phyloP scores from a whole-genome alignment of 371 early-diverging fungal species.

The Syncephalastrum sp. region DNA sequence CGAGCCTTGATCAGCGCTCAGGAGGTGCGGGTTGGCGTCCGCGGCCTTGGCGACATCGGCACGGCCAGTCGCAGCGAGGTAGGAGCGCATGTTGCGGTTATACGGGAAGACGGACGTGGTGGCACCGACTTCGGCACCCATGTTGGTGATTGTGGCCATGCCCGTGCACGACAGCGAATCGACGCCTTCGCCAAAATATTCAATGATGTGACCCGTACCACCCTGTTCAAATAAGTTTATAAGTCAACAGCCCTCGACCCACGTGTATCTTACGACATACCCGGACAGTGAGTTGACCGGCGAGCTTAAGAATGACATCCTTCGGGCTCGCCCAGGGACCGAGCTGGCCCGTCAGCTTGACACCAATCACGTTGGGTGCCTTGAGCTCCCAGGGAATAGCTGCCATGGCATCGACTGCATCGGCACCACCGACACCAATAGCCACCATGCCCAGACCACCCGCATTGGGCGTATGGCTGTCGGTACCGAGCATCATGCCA shows the following conservation, averaged over 20 bases:
- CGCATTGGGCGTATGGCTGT: conserved; percentile 78
- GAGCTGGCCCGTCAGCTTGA: conserved; percentile 86
- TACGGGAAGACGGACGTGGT: conserved; percentile 93
- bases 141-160: conserved; percentile 95
- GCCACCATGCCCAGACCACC: conserved; percentile 89
- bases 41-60: conserved; percentile 72
- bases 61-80: conserved; percentile 79
- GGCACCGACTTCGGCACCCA: conserved; percentile 96
- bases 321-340: conserved; percentile 92
- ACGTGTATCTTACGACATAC: conserved; percentile 51
- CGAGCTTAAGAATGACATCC: conserved; percentile 87
- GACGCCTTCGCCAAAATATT: conserved; percentile 91
- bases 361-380: conserved; percentile 92
- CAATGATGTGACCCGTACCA: conserved; percentile 89
- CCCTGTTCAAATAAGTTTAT: conserved; percentile 46
- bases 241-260: neutral
- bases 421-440: conserved; percentile 95
- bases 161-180: conserved; percentile 88
- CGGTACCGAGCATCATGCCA: conserved; percentile 87
- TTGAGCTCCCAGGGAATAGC: conserved; percentile 93
- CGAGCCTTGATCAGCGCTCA: conserved; percentile 50
- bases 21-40: conserved; percentile 48
- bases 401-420: conserved; percentile 95
- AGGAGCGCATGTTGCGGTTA: conserved; percentile 74
- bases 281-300: conserved; percentile 84